Base-by-base conservation (phyloP, 371 early-diverging fungal species). In the Lichtheimia ramosa region DNA sequence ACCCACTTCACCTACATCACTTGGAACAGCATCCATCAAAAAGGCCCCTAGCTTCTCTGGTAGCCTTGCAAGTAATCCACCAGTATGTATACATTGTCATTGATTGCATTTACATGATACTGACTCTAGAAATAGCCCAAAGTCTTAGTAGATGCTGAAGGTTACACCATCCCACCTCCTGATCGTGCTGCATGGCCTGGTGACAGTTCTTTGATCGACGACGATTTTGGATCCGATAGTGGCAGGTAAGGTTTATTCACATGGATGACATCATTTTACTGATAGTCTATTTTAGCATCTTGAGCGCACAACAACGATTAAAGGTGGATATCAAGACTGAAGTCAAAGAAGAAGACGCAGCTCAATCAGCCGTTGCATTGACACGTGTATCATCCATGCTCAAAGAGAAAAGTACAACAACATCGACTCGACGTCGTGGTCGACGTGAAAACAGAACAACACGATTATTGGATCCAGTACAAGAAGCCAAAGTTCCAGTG, bases 81-180 rank as follows among this genome's bases (percentile, higher is more conserved):
- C 62, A 39, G 61, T 64, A 64, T 2, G 58, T 65, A 13, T 49
- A 12, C 18, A 4, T 3, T 18, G 21, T n/a, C 7, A 46, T 5
- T 2, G 13, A 12, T 21, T 4, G n/a, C 7, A 51, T 4, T 15
- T 7, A 15, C n/a, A 51, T n/a, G 18, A 46, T 34, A 5, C 20
- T 34, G 34, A 34, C 34, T 34, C 10, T 34, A 10, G 10, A 0
- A 16, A 21, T 52, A 61, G 58, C 62, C 65, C 23, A 52, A 58
- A 24, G 51, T 61, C 3, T 8, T 58, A 8, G 67, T 79, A 1
- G 83, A 82, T 60, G 70, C 69, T 14, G 80, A 82, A 40, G 83
- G 83, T 16, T 82, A 71, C 55, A 64, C 80, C 4, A 77, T 82
- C 21, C 83, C 83, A 39, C 83, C 80, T n/a, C 64, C 78, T 4